Base-by-base conservation (phyloP, 306 rosid species). In the Hippophae tibetana region DNA sequence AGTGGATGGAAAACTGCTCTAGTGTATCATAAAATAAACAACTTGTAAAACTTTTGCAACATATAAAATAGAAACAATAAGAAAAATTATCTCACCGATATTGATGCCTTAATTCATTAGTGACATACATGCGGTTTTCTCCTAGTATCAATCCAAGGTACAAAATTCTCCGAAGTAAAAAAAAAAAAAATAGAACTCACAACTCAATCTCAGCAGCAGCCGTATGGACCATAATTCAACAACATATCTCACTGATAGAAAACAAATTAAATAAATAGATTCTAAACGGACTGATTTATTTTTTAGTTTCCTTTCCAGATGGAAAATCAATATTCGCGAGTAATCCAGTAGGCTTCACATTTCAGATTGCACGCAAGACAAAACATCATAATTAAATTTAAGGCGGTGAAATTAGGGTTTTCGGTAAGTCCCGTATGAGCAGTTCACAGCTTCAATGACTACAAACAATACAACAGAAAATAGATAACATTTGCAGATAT, bases 321-420 rank as follows among this genome's bases (percentile, higher is more conserved):
- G 38, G 38, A 31, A 31, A 46, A 46, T 13, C 50, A 46, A 13
- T 8, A 46, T 13, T 13, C 50, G 13, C 50, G 13, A 46, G 3
- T 3, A 46, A 10, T 46, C 50, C 13, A 46, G 13, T 13, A 46
- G 7, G 50, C 10, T 46, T 13, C 13, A 46, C 50, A 46, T 13
- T 46, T 46, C 5, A 9, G n/a, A 10, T 9, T 46, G 50, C 13
- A 2, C 8, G 50, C n/a, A 46, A 46, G 13, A 13, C 13, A 13
- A 46, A 18, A 5, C 13, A 10, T 9, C 50, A 43, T 38, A 73
- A 62, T 52, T 26, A 42, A 50, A 53, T 10, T 25, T 11, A 8
- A 59, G 60, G 10, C 64, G 43, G 57, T 13, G n/a, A 69, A 65
- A 62, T 31, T 3, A 45, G 46, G 63, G 47, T 43, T 60, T 56